Percentiles rank a stretch among this genome's conserved stretches.
Evolutionary conservation across 202 grass and related monocot genomes (phyloP).

Genomic region (Zoysia matrella): DNA sequence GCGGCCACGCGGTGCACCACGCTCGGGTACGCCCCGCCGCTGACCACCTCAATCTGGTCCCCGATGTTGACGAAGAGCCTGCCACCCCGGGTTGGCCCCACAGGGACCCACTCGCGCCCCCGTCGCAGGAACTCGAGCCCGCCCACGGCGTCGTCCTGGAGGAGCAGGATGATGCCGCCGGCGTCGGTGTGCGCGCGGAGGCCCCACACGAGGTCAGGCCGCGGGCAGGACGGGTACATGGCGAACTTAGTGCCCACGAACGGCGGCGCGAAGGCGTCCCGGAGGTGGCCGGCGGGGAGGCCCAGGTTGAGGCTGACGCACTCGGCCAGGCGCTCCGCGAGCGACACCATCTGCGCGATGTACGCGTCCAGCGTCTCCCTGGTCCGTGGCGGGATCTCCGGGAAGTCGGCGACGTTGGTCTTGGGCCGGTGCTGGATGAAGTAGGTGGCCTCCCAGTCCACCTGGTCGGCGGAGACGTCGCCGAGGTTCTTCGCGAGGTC

Average conservation of each 20-base stretch:
- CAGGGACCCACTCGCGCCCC: constrained; percentile 52
- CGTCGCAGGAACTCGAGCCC: constrained; percentile 78
- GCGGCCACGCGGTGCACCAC: constrained; percentile 69
- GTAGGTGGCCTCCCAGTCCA: constrained; percentile 85
- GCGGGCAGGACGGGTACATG: constrained; percentile 77
- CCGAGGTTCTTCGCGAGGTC: constrained; percentile 53
- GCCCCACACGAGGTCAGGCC: constrained; percentile 68
- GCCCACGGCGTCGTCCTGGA: constrained; percentile 77
- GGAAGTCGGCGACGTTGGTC: constrained; percentile 43
- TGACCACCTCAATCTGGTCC: constrained; percentile 90
- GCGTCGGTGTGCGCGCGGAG: constrained; percentile 87
- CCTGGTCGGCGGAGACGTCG: not conserved
- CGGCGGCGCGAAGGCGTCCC: constrained; percentile 63
- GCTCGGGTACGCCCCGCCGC: constrained; percentile 74
- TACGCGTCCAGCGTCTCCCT: constrained; percentile 58
- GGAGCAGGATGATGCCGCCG: constrained; percentile 86
- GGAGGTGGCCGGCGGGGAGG: constrained; percentile 49
- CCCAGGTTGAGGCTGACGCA: constrained; percentile 75
- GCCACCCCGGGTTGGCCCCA: constrained; percentile 41
- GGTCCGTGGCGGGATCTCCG: constrained; percentile 39
- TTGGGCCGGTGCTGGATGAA: constrained; percentile 75
- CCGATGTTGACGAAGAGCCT: constrained; percentile 86
- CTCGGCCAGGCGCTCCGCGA: constrained; percentile 68
- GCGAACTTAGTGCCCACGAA: constrained; percentile 91
- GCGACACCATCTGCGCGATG: constrained; percentile 51